Conservation (phyloP, 139 green algal species). For the Coccomyxa sp. region DNA sequence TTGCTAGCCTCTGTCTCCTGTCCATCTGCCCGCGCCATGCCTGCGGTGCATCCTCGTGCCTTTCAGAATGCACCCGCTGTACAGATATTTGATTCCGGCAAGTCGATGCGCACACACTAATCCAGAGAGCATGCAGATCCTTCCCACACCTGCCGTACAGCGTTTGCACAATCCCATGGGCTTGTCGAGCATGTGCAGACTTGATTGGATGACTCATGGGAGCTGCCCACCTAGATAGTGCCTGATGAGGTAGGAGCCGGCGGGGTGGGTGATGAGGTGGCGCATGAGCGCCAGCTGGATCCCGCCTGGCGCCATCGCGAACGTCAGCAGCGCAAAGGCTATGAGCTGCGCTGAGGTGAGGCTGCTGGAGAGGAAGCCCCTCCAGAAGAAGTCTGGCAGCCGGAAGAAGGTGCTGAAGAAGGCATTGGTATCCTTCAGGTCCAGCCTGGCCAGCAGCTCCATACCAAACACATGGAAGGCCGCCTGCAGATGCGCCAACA, state of each 20-base stretch:
- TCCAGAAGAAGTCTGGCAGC: conserved; percentile 73
- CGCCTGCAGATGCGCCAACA: conserved; percentile 35
- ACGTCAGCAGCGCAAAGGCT: conserved; percentile 84
- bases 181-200: too few relatives aligned
- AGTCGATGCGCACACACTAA: conserved; percentile 38
- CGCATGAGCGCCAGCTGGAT: conserved; percentile 79
- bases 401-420: conserved; percentile 95
- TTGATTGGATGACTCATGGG: too few relatives aligned
- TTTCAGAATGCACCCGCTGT: too few relatives aligned
- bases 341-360: conserved; percentile 83
- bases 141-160: conserved; percentile 25
- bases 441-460: conserved; percentile 80
- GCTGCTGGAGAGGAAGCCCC: conserved; percentile 82
- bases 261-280: conserved; percentile 71
- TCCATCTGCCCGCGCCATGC: too few relatives aligned
- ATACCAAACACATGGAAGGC: conserved; percentile 90
- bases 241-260: conserved; percentile 62
- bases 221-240: conserved; percentile 24
- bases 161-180: conserved; percentile 20
- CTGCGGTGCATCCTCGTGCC: too few relatives aligned
- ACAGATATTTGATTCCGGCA: conserved; percentile 47
- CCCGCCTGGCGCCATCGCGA: conserved; percentile 64
- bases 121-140: conserved; percentile 20
- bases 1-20: too few relatives aligned
- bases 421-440: conserved; percentile 71